A percentile compares a stretch with the other conserved stretches of the same genome.
Evolutionary conservation across 805 yeast species (phyloP).

Genomic region (Kazachstania africana): DNA sequence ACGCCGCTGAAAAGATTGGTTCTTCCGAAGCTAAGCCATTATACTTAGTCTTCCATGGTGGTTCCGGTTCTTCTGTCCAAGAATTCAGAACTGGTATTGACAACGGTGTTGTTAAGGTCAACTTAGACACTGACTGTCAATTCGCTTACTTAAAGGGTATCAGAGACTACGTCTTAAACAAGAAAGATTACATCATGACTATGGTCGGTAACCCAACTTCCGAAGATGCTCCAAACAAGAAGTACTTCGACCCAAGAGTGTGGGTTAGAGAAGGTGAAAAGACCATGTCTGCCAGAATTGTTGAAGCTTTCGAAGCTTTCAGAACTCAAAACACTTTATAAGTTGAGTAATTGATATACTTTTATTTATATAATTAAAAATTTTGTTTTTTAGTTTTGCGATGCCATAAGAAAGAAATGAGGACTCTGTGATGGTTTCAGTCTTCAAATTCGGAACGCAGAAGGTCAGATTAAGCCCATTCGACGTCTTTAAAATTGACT

Average conservation of each 20-base stretch:
- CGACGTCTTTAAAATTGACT: too few relatives aligned
- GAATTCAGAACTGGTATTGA: constrained; percentile 87
- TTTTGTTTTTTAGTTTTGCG: too few relatives aligned
- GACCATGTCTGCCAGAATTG: constrained; percentile 84
- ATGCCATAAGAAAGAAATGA: too few relatives aligned
- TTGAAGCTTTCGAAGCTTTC: constrained; percentile 78
- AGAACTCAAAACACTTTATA: constrained; percentile 59
- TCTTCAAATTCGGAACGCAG: too few relatives aligned
- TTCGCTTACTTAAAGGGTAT: constrained; percentile 94
- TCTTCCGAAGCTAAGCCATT: constrained; percentile 53
- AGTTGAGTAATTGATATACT: constrained; percentile 3
- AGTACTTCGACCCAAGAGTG: constrained; percentile 99
- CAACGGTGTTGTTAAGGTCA: constrained; percentile 96
- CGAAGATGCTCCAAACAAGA: constrained; percentile 98
- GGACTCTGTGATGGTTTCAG: too few relatives aligned
- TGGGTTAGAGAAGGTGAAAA: constrained; percentile 99
- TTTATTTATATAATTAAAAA: too few relatives aligned
- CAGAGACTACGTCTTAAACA: constrained; percentile 90
- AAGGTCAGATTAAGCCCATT: too few relatives aligned
- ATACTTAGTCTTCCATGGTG: constrained; percentile 99
- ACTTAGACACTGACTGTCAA: constrained; percentile 98
- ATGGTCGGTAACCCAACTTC: constrained; percentile 99
- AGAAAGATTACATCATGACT: constrained; percentile 84
- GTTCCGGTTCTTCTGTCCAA: constrained; percentile 90
- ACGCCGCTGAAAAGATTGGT: constrained; percentile 60